Base-by-base conservation (phyloP, 2,329 filamentous ascomycete genomes). In the Raffaelea ambrosiae region DNA sequence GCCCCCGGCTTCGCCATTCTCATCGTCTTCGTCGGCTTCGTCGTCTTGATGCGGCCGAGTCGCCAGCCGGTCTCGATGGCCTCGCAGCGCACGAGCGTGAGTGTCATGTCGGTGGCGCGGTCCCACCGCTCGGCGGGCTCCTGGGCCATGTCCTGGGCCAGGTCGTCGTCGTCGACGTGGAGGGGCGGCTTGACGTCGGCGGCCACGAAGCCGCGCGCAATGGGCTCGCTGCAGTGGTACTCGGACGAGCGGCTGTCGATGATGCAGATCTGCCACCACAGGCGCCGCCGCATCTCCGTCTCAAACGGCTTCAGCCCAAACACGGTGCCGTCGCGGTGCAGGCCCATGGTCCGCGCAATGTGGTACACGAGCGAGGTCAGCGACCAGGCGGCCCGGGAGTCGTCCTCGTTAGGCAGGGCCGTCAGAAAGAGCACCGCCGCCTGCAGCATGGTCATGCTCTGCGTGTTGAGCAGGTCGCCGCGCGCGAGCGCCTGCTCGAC, bases 191-290 rank as follows among this genome's bases (percentile, higher is more conserved):
- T 64, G 0, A 73, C 75, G 49, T 78, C 72, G 22, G 67, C 74
- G 18, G 60, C 63, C n/a, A n/a, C 26, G 19, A 59, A 57, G 13
- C 62, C 57, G 2, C 63, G 57, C 1, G 73, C 66, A 0, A 65
- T 68, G 10, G 71, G 58, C n/a, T 65, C 69, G 2, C 64, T 67
- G 3, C 74, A 74, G 20, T 75, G 71, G 10, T 76, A 69, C 50
- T 79, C 75, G 0, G 76, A 71, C 0, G 73, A 67, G 16, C 72
- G 66, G 3, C 71, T 61, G 49, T 83, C 79, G 1, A 81, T 59
- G 9, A 76, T 67, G 21, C 73, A 66, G 3, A 83, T 66, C 40
- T 73, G 68, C 69, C 75, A 81, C 73, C 78, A 82, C 1, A 80
- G 58, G 1, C 79, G 66, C 14, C 79, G 66, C 7, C 78, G 68